These are phyloP conservation scores for Orbilia blumenaviensis DNA, from an alignment of 2,329 filamentous ascomycete genomes.

Conservation along the genomic window DNA sequence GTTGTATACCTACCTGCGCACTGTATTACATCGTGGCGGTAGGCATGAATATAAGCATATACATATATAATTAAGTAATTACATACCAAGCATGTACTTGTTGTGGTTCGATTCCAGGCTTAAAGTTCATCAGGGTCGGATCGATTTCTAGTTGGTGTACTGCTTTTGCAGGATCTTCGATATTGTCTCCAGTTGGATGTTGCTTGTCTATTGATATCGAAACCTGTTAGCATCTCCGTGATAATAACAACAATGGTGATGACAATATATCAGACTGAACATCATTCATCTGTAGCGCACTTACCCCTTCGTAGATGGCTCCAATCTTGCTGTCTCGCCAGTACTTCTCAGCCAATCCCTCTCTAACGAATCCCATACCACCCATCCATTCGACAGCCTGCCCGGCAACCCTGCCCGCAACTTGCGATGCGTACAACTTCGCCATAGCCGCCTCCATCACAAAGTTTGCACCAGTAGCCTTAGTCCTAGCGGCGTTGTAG, in stretches of 20 bases:
- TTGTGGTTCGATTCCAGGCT: too few species aligned
- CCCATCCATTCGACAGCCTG: conserved; percentile 98
- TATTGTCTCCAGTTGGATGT: conserved; percentile 76
- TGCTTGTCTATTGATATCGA: conserved; percentile 63
- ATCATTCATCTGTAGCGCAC: conserved; percentile 58
- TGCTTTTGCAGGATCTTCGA: conserved; percentile 75
- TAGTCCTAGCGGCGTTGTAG: conserved; percentile 95
- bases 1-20: too few species aligned
- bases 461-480: conserved; percentile 91
- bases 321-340: conserved; percentile 98
- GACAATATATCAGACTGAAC: conserved; percentile 54
- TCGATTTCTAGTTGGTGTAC: conserved; percentile 67
- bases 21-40: too few species aligned
- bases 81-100: too few species aligned
- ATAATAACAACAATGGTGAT: conserved; percentile 55
- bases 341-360: conserved; percentile 97
- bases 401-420: conserved; percentile 84
- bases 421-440: conserved; percentile 92
- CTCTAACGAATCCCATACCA: conserved; percentile 97
- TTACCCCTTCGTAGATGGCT: conserved; percentile 89
- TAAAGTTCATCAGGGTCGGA: too few species aligned
- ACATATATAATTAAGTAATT: too few species aligned
- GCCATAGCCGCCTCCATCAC: conserved; percentile 97
- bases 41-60: too few species aligned
- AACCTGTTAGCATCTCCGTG: background rate